Conservation (phyloP, 352 stramenopile species). For the Globisporangium yorkense region DNA sequence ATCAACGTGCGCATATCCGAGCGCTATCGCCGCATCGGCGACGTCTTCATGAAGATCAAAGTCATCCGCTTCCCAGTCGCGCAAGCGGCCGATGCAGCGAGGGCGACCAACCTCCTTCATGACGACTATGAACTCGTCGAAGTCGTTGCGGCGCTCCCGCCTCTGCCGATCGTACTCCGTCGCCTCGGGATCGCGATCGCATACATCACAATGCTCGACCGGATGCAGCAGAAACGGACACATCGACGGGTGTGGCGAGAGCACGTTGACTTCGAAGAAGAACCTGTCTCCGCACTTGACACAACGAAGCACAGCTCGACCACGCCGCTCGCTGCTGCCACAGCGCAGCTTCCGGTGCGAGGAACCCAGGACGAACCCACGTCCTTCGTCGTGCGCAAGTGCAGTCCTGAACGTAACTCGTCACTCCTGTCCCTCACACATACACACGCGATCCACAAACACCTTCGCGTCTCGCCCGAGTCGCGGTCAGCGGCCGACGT, state of each 20-base stretch:
- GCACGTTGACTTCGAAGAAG: conserved; percentile 38
- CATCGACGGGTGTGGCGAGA: conserved; percentile 43
- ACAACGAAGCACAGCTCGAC: neutral
- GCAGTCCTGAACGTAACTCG: conserved; percentile 27
- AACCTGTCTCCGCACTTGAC: conserved; percentile 5
- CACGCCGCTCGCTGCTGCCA: too few species aligned
- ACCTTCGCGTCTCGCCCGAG: conserved; percentile 32
- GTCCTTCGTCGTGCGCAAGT: conserved; percentile 38
- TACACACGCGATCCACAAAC: conserved; percentile 23
- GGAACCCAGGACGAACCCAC: neutral
- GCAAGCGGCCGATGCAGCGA: neutral
- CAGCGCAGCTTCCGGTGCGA: neutral
- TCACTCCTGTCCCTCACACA: conserved; percentile 30
- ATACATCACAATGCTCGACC: conserved; percentile 52
- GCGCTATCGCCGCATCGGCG: conserved; percentile 53
- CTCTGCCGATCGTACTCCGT: conserved; percentile 46
- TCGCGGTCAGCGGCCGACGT: conserved; percentile 32
- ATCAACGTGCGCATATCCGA: conserved; percentile 40
- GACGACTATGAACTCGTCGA: conserved; percentile 64
- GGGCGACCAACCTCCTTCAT: neutral
- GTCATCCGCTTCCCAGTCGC: conserved; percentile 31
- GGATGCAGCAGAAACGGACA: conserved; percentile 37
- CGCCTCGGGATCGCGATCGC: conserved; percentile 46
- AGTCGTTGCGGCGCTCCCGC: conserved; percentile 46
- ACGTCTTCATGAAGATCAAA: conserved; percentile 55